Evolutionary conservation across 139 green algal species (phyloP), one percentile per base, ranked within the genome.

Genomic region (Mesotaenium endlicherianum): DNA sequence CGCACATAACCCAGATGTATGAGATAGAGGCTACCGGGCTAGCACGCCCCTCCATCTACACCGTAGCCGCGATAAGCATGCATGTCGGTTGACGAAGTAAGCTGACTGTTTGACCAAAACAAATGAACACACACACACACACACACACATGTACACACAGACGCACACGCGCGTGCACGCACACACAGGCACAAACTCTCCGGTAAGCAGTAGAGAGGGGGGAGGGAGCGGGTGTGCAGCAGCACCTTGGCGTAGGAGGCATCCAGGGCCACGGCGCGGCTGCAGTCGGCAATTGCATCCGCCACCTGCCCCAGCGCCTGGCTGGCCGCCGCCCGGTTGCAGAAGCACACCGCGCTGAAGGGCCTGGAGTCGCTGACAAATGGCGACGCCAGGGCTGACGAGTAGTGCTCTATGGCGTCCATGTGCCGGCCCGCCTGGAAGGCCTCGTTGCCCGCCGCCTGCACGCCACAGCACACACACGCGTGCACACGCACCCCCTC

Each of bases 391-490:
- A 88, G 41, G 1, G 86, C 86, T 38, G 89, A 42, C 0, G 88
- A 89, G 85, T 97, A 98, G 81, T 90, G 89, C 30, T 93, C 82
- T n/a, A 97, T 92, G 0, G 95, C 95, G 53, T 96, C 91, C 4
- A 94, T 87, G 60, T 92, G 96, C 1, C 92, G 84, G 8, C 91
- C 91, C 2, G 92, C 89, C 3, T 88, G 88, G 78, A 98, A 98
- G 1, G 94, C 95, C 5, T 89, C 92, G 71, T 98, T 98, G 64
- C 95, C 95, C 77, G 97, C 91, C 0, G 93, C 92, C 95, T 98
- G 93, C 75, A 39, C 11, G 36, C 8, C 6, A 72, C 41, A n/a
- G 5, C 41, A 72, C 11, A 72, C n/a, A n/a, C n/a, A n/a, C n/a
- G n/a, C n/a, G n/a, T n/a, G n/a, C n/a, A n/a, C n/a, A n/a, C n/a